phyloP scores from a whole-genome alignment of 352 stramenopile genomes.

The Globisporangium irregulare region DNA sequence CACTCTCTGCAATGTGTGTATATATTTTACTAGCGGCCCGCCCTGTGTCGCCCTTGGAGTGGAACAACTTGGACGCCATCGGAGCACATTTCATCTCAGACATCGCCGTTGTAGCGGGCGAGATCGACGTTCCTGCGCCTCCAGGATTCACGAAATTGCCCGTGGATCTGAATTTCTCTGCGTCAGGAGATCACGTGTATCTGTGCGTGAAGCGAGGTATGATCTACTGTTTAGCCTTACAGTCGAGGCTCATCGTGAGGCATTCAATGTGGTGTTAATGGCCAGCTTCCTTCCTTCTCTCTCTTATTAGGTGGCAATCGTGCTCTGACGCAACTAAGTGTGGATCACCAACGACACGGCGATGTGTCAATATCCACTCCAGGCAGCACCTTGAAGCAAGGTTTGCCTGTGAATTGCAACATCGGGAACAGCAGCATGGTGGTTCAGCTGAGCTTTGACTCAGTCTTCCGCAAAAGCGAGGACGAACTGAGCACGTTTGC shows the following conservation, averaged over 20 bases:
- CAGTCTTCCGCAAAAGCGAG: conserved; percentile 13
- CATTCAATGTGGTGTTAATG: not conserved
- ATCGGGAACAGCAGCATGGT: conserved; percentile 19
- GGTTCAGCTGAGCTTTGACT: conserved; percentile 34
- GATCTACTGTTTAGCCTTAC: not conserved
- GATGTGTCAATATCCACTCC: conserved; percentile 10
- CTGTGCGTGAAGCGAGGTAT: conserved; percentile 64
- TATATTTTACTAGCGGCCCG: conserved; percentile 28
- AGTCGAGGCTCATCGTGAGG: not conserved
- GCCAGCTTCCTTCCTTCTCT: not conserved
- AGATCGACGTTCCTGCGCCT: conserved; percentile 45
- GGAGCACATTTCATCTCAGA: conserved; percentile 62
- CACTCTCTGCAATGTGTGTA: not conserved
- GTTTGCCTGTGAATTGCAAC: conserved; percentile 31
- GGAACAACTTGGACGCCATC: conserved; percentile 28
- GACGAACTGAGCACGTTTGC: conserved; percentile 38
- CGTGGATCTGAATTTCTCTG: conserved; percentile 58
- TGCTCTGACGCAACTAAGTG: conserved; percentile 37
- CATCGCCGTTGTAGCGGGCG: conserved; percentile 50
- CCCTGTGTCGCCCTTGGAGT: conserved; percentile 45
- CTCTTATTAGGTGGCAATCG: conserved; percentile 14
- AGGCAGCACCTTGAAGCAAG: not conserved
- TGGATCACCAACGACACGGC: conserved; percentile 3
- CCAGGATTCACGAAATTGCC: conserved; percentile 52
- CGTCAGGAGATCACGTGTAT: conserved; percentile 64